A percentile compares a stretch with the other conserved stretches of the same genome.
Conservation (phyloP, 129 eudicot species). For the Tanacetum coccineum region DNA sequence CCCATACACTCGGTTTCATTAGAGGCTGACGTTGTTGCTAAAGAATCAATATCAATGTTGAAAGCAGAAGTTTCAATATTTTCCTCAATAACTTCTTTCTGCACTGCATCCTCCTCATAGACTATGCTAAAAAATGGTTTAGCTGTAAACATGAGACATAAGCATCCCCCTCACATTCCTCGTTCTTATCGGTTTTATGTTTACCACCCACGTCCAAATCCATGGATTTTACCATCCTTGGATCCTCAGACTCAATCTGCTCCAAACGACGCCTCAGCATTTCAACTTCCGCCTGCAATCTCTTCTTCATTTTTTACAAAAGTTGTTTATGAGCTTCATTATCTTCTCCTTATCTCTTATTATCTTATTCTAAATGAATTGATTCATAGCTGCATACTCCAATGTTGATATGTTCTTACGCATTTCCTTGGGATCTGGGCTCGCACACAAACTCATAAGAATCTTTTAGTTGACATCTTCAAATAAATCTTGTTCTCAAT, state of each 20-base stretch:
- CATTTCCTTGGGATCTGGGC: no score
- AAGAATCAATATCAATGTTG: conserved; percentile 18
- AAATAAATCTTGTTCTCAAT: no score
- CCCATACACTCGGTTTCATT: conserved; percentile 7
- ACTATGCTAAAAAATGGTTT: conserved; percentile 68
- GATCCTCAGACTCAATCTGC: no score
- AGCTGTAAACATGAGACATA: conserved; percentile 11
- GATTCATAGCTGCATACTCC: conserved; percentile 92
- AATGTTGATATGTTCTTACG: conserved; percentile 73
- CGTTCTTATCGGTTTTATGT: conserved; percentile 19
- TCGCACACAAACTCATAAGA: no score
- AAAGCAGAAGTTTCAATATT: conserved; percentile 24
- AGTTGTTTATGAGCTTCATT: conserved; percentile 66
- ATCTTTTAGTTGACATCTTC: no score
- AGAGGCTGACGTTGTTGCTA: conserved; percentile 1
- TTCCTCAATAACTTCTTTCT: conserved; percentile 84
- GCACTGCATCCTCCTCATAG: conserved; percentile 84
- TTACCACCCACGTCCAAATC: conserved; percentile 59
- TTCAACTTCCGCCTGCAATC: conserved; percentile 69
- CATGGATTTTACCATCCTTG: conserved; percentile 96
- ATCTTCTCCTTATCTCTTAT: conserved; percentile 58
- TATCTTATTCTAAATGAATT: conserved; percentile 73
- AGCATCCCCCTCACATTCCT: conserved; percentile 22
- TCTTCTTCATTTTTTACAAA: conserved; percentile 66
- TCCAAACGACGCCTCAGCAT: conserved; percentile 60